These are phyloP conservation scores for Fusarium sp. DNA, from an alignment of 2,329 filamentous ascomycete species.

Conservation along the genomic window DNA sequence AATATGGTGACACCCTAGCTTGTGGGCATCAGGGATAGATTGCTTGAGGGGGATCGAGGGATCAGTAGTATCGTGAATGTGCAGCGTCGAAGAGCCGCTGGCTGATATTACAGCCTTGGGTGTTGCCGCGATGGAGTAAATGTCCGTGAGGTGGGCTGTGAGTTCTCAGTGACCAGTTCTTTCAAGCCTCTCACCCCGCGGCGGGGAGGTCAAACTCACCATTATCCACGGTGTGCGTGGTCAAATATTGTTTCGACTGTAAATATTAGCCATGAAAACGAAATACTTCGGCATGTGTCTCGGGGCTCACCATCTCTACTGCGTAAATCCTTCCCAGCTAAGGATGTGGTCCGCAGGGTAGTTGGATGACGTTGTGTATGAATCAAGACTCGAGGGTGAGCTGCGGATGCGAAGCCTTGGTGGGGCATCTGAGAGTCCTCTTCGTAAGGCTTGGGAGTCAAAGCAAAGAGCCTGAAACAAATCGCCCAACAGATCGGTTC, in stretches of 20 bases:
- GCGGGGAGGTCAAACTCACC: slow-evolving; percentile 66
- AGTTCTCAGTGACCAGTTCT: slow-evolving; percentile 31
- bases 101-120: slow-evolving; percentile 81
- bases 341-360: slow-evolving; percentile 13
- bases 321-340: neutral
- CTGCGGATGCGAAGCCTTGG: slow-evolving; percentile 27
- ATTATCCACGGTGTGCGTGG: slow-evolving; percentile 89
- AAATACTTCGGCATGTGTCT: neutral
- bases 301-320: slow-evolving; percentile 45
- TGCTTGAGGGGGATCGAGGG: slow-evolving; percentile 82
- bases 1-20: slow-evolving; percentile 91
- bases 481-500: neutral
- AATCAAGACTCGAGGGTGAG: slow-evolving; percentile 38
- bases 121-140: slow-evolving; percentile 86
- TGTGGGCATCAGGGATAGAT: slow-evolving; percentile 83
- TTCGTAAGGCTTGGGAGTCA: slow-evolving; percentile 19
- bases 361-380: slow-evolving; percentile 43
- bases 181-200: slow-evolving; percentile 25
- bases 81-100: slow-evolving; percentile 85
- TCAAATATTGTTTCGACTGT: slow-evolving; percentile 98
- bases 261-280: slow-evolving; percentile 7
- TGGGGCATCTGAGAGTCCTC: slow-evolving; percentile 35
- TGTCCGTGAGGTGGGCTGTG: slow-evolving; percentile 83
- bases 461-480: neutral
- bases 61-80: slow-evolving; percentile 80